These are phyloP conservation scores for Danielia reshetovae DNA, from an alignment of 805 yeast genomes.

Conservation along the genomic window DNA sequence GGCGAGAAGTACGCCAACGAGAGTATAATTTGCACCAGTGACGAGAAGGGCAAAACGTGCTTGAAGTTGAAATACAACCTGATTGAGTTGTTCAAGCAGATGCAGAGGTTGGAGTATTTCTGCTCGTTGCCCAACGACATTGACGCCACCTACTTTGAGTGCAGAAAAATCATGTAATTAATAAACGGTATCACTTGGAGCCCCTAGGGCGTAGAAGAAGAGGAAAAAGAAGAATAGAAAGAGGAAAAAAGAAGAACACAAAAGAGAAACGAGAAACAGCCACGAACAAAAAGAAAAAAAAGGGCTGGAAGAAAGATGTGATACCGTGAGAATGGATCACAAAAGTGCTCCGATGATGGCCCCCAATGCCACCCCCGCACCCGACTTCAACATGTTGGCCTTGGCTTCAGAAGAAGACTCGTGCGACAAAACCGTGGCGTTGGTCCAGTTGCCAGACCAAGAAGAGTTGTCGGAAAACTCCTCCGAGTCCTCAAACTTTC, in stretches of 20 bases:
- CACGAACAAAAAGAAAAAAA: constrained; percentile 6
- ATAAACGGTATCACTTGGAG: no score
- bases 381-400: background rate
- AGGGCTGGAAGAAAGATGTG: constrained; percentile 1
- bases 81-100: constrained; percentile 41
- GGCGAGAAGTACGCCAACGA: constrained; percentile 35
- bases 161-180: constrained; percentile 35
- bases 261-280: constrained; percentile 7
- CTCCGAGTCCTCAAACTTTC: background rate
- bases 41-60: constrained; percentile 43
- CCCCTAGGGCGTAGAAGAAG: constrained; percentile 5
- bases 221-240: constrained; percentile 9
- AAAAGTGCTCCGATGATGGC: background rate
- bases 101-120: constrained; percentile 48
- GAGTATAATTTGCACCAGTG: constrained; percentile 46
- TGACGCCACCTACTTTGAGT: constrained; percentile 49
- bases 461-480: background rate
- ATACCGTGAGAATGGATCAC: background rate
- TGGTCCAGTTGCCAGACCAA: background rate
- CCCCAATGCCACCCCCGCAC: background rate
- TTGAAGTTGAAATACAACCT: constrained; percentile 38
- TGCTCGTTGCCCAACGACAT: constrained; percentile 48
- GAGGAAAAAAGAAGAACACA: no score
- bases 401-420: no score
- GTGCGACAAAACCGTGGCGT: background rate